Conservation (phyloP, 306 rosid genomes). For the Prunus kanzakura region DNA sequence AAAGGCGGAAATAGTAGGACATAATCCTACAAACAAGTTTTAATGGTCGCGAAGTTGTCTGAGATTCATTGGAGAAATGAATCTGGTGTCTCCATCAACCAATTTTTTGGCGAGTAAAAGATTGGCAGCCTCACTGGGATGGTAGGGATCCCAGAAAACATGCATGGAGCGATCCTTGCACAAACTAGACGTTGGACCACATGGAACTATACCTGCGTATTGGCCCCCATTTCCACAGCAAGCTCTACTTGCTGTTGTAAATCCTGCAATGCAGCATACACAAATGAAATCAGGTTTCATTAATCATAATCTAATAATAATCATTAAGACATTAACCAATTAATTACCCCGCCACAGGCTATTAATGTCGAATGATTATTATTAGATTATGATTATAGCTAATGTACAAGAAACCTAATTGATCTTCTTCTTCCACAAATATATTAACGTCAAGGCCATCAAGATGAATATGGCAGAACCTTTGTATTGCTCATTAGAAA, state of each 20-base stretch:
- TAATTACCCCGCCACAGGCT: background rate
- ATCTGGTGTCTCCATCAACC: constrained; percentile 65
- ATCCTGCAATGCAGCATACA: constrained; percentile 40
- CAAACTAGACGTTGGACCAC: constrained; percentile 80
- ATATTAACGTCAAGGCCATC: background rate
- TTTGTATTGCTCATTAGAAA: no score
- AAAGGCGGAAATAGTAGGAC: background rate
- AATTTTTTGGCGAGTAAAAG: constrained; percentile 68
- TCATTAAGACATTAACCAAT: background rate
- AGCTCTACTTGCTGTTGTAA: constrained; percentile 68
- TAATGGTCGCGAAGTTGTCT: constrained; percentile 68
- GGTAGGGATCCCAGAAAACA: constrained; percentile 97
- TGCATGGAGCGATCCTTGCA: constrained; percentile 65
- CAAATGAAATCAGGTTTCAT: background rate
- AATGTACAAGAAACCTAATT: background rate
- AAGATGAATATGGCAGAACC: background rate
- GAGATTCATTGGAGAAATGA: constrained; percentile 73
- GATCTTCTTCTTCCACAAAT: background rate
- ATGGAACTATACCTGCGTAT: constrained; percentile 88
- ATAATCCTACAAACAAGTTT: background rate
- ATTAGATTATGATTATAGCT: background rate
- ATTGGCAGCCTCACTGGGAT: constrained; percentile 92
- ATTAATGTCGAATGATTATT: background rate
- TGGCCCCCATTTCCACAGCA: constrained; percentile 97
- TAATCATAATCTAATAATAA: no score